Evolutionary conservation across 73 alveolate genomes (phyloP).

Genomic region (Paramecium octaurelia): DNA sequence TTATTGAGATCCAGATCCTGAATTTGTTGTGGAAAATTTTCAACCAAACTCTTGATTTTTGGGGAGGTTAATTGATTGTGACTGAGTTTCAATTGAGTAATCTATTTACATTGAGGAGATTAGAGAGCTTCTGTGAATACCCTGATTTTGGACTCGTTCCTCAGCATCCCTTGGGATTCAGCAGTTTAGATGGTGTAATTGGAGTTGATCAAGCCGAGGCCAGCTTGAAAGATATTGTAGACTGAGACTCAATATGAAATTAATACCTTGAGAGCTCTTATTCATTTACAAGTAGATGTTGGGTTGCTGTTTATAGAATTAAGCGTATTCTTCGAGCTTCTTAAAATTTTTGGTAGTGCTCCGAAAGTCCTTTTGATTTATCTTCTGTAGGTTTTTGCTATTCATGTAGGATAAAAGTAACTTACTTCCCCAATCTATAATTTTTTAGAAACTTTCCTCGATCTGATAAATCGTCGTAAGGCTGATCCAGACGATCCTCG

Average conservation of each 20-base stretch:
- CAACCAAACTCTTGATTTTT: not conserved
- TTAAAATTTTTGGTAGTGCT: not conserved
- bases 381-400: not conserved
- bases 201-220: not conserved
- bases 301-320: constrained; percentile 3
- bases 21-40: not conserved
- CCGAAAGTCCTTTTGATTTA: not conserved
- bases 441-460: not conserved
- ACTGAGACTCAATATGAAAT: not conserved
- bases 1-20: not conserved
- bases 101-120: constrained; percentile 12
- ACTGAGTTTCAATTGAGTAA: not conserved
- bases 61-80: not conserved
- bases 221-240: constrained; percentile 36
- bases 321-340: not conserved
- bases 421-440: constrained; percentile 12
- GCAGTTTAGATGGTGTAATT: not conserved
- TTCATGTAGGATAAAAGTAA: not conserved
- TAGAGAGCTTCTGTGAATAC: constrained; percentile 27
- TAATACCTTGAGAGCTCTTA: constrained; percentile 1
- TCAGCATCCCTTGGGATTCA: not conserved
- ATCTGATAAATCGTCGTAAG: not conserved
- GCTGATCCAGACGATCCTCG: not conserved
- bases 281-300: not conserved
- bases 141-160: not conserved